A percentile compares a stretch with the other conserved stretches of the same genome.
Evolutionary conservation across 805 yeast species (phyloP).

Genomic region (Cyberlindnera veronae): DNA sequence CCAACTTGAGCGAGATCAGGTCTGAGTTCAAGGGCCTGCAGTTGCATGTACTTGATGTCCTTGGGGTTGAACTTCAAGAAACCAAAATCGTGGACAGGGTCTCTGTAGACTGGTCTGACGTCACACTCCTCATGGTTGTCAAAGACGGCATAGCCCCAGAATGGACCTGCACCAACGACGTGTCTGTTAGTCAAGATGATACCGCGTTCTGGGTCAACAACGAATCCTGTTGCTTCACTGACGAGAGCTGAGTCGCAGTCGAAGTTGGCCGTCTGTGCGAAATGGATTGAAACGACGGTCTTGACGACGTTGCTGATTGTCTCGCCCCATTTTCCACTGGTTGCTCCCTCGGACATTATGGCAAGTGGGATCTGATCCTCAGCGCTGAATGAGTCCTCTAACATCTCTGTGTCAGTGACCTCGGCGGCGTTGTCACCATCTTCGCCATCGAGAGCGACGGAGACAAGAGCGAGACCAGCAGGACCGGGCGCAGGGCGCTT

Average conservation of each 20-base stretch:
- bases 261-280: slow-evolving; percentile 80
- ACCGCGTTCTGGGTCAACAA: slow-evolving; percentile 80
- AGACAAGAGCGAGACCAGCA: too few species aligned
- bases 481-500: too few species aligned
- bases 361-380: neutral
- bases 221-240: slow-evolving; percentile 93
- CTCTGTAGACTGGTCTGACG: slow-evolving; percentile 82
- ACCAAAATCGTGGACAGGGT: slow-evolving; percentile 95
- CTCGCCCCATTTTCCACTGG: slow-evolving; percentile 59
- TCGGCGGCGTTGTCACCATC: neutral
- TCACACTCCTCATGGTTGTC: slow-evolving; percentile 93
- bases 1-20: slow-evolving; percentile 92
- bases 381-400: too few species aligned
- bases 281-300: slow-evolving; percentile 85
- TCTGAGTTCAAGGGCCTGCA: slow-evolving; percentile 59
- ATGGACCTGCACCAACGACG: slow-evolving; percentile 95
- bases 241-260: slow-evolving; percentile 81
- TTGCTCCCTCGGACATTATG: neutral
- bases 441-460: neutral
- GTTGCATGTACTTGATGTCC: slow-evolving; percentile 67
- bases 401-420: neutral
- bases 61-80: slow-evolving; percentile 75
- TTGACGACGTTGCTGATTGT: slow-evolving; percentile 80
- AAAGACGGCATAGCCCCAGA: slow-evolving; percentile 85
- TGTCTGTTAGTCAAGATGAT: slow-evolving; percentile 89